These are phyloP conservation scores for Acer campestre DNA, from an alignment of 345 rosid species.

Conservation along the genomic window DNA sequence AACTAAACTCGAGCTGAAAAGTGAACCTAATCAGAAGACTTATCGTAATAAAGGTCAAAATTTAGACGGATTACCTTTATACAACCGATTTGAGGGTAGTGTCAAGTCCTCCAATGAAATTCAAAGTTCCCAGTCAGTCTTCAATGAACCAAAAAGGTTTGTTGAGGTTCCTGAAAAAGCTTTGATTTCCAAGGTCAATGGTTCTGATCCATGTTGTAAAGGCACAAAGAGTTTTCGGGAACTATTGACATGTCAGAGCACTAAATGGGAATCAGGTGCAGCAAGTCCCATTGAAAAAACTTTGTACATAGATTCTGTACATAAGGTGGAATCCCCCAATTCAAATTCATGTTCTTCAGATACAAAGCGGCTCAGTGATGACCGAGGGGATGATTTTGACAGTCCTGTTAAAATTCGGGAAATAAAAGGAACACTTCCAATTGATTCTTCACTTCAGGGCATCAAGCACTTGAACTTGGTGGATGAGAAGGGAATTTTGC, in stretches of 20 bases:
- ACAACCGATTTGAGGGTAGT: slow-evolving; percentile 34
- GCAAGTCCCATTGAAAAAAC: slow-evolving; percentile 68
- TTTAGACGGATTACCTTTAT: slow-evolving; percentile 34
- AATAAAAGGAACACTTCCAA: slow-evolving; percentile 31
- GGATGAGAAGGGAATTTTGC: slow-evolving; percentile 17
- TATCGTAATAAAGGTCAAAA: slow-evolving; percentile 15
- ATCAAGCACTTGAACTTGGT: slow-evolving; percentile 15
- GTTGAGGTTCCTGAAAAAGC: slow-evolving; percentile 27
- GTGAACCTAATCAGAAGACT: slow-evolving; percentile 17
- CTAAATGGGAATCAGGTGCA: slow-evolving; percentile 40
- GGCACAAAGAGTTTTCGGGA: slow-evolving; percentile 40
- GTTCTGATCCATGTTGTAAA: slow-evolving; percentile 22
- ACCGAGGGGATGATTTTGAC: slow-evolving; percentile 19
- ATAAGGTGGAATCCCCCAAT: slow-evolving; percentile 32
- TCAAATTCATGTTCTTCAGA: slow-evolving; percentile 29
- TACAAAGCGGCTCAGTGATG: slow-evolving; percentile 10
- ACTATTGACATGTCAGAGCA: slow-evolving; percentile 56
- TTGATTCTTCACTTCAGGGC: slow-evolving; percentile 35
- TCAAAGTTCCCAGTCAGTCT: slow-evolving; percentile 12
- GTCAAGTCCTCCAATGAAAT: slow-evolving; percentile 9
- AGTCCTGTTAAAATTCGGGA: slow-evolving; percentile 23
- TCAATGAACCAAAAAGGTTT: slow-evolving; percentile 20
- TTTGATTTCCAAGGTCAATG: slow-evolving; percentile 22
- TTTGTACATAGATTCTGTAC: slow-evolving; percentile 70
- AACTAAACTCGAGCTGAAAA: slow-evolving; percentile 32